A percentile compares a stretch with the other conserved stretches of the same genome.
phyloP scores from a whole-genome alignment of 2,329 filamentous ascomycete species.

The Colletotrichum viniferum region DNA sequence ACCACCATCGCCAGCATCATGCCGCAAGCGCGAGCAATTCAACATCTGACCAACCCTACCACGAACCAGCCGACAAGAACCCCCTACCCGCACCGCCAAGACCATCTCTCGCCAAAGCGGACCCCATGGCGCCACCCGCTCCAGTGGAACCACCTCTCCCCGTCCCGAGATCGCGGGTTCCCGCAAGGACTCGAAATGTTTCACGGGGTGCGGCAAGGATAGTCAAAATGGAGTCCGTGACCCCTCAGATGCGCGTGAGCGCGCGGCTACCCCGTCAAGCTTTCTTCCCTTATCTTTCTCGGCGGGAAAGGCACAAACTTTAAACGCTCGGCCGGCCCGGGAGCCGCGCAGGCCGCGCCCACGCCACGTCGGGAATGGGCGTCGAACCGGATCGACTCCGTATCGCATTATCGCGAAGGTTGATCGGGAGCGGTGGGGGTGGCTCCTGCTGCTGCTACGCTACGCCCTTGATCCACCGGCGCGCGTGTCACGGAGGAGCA shows the following conservation, averaged over 20 bases:
- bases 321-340: conserved; percentile 1
- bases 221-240: background rate
- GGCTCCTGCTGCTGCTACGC: background rate
- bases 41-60: too few species aligned
- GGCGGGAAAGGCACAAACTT: background rate
- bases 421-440: background rate
- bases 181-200: background rate
- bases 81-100: background rate
- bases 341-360: background rate
- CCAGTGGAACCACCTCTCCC: background rate
- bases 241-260: background rate
- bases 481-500: background rate
- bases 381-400: background rate
- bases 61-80: background rate
- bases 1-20: background rate
- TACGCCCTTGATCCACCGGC: background rate
- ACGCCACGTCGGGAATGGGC: background rate
- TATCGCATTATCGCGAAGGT: background rate
- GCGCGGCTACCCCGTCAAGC: background rate
- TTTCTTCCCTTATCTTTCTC: background rate
- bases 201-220: background rate
- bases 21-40: too few species aligned
- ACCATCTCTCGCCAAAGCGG: background rate
- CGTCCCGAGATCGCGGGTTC: background rate
- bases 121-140: background rate